Evolutionary conservation across 164 flowering plant genomes (phyloP), one percentile per base, ranked within the genome.

Genomic region (Magnolia sinica): DNA sequence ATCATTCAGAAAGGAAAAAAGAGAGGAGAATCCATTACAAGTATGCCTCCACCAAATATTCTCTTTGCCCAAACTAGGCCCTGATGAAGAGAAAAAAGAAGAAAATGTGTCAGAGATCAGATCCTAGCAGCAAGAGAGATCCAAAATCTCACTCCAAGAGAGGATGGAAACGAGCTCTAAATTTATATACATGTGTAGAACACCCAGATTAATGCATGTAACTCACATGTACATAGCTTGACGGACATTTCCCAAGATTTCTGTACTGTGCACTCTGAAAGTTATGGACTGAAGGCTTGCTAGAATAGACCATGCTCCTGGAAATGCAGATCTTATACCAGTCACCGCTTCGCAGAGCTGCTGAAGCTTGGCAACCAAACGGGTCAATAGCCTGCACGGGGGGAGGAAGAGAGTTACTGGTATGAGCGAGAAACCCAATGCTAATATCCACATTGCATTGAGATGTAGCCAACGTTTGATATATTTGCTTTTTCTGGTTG

Each of bases 291-390:
- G 55, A 49, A 70, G 45, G 55, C 50, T 68, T 68, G 16, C 45
- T 14, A 68, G 22, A 29, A 3, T 1, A 16, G 50, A 29, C 71
- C 71, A 68, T 29, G 50, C 50, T 29, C 71, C 13, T 29, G 49
- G 71, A 68, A 24, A 19, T 70, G 73, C 59, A 50, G 73, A 49
- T 70, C 73, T 50, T 19, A 70, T 45, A 50, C 73, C 49, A 70
- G 29, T 20, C 49, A 49, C 29, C 19, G n/a, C 31, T 29, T 19
- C 29, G 24, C 10, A 9, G 50, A 70, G 49, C 14, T 14, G 8
- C 59, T 49, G 73, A 50, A 70, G 55, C 22, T 50, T 70, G 55
- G 22, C 31, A 50, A 70, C 27, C 13, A 70, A 50, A 50, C 18
- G 58, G 45, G 73, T 70, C 9, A 70, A 70, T 20, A 19, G 55